Percentiles rank a stretch among this genome's conserved stretches.
phyloP scores from a whole-genome alignment of 106 monocot species.

The Cymbidium sinense region DNA sequence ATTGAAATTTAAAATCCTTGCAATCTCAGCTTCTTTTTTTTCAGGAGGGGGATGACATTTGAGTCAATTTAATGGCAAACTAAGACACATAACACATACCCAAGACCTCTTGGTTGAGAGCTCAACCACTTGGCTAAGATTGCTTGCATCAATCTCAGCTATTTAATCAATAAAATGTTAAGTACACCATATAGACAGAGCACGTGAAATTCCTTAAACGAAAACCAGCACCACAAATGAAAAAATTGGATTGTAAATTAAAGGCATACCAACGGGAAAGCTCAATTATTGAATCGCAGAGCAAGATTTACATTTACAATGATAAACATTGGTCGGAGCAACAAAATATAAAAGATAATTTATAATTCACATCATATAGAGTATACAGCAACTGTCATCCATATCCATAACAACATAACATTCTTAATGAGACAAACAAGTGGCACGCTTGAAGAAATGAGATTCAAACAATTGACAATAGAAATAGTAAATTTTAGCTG shows the following conservation, averaged over 20 bases:
- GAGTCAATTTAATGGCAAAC: too few species aligned
- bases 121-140: too few species aligned
- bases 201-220: neutral
- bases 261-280: neutral
- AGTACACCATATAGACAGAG: neutral
- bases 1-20: neutral
- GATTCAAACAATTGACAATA: neutral
- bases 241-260: neutral
- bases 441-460: neutral
- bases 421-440: neutral
- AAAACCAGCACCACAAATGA: too few species aligned
- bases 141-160: neutral
- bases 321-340: neutral
- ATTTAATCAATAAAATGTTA: neutral
- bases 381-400: neutral
- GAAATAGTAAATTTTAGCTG: neutral
- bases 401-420: neutral
- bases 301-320: neutral
- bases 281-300: neutral
- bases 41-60: too few species aligned
- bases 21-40: too few species aligned
- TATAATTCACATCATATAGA: neutral
- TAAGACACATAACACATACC: too few species aligned
- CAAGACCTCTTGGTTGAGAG: too few species aligned
- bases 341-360: neutral